These are phyloP conservation scores for Roridomyces roridus DNA, from an alignment of 768 basidiomycete species.

Conservation along the genomic window DNA sequence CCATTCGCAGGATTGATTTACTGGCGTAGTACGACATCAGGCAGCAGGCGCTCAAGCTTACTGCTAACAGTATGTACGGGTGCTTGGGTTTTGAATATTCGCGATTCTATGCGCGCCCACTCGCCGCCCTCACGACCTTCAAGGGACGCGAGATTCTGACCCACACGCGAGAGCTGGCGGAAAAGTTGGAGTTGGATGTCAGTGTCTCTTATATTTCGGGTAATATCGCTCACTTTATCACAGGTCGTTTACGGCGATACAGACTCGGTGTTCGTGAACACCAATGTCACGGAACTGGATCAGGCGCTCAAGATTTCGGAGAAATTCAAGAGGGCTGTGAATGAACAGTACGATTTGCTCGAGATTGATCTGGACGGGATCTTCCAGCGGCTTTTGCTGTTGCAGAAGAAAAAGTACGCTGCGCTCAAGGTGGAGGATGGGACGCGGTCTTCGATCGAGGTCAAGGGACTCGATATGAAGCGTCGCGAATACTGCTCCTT, in stretches of 20 bases:
- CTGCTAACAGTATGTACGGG: constrained; percentile 99
- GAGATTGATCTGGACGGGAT: constrained; percentile 97
- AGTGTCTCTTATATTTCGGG: constrained; percentile 30
- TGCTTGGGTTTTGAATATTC: constrained; percentile 98
- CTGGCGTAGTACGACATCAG: constrained; percentile 87
- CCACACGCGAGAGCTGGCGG: constrained; percentile 90
- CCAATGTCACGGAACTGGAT: constrained; percentile 85
- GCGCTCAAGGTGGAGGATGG: constrained; percentile 94
- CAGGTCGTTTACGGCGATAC: constrained; percentile 99
- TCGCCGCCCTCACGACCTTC: constrained; percentile 97
- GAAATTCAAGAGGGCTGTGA: constrained; percentile 94
- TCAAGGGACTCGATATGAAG: constrained; percentile 99
- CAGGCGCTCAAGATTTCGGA: constrained; percentile 92
- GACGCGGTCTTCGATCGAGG: constrained; percentile 76
- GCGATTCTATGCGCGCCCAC: constrained; percentile 92
- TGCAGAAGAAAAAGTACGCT: constrained; percentile 99
- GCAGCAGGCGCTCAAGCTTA: constrained; percentile 95
- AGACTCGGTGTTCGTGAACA: constrained; percentile 98
- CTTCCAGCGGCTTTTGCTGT: constrained; percentile 88
- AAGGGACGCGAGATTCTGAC: constrained; percentile 98
- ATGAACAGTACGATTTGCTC: constrained; percentile 92
- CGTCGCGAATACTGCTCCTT: constrained; percentile 92
- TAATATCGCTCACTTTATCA: neutral
- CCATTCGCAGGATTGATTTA: neutral
- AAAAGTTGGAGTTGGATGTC: constrained; percentile 88